These are phyloP conservation scores for Cardamine chenopodiifolia DNA, from an alignment of 345 rosid species.

Conservation along the genomic window DNA sequence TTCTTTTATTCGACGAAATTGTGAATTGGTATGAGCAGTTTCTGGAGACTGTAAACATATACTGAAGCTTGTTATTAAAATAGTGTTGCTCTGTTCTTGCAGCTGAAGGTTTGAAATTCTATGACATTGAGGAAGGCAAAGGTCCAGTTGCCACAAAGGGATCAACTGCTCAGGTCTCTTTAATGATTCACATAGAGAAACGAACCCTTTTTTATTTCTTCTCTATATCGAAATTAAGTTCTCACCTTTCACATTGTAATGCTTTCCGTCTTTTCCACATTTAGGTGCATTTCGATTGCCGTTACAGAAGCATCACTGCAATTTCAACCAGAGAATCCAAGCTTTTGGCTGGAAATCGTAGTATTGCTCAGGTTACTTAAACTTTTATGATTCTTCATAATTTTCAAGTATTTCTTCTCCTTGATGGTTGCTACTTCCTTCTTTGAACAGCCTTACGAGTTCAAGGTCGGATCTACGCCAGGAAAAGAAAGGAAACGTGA, in stretches of 20 bases:
- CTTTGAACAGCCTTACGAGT: slow-evolving; percentile 68
- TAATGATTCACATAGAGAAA: background rate
- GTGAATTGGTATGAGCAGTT: background rate
- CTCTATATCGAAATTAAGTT: background rate
- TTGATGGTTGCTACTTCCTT: slow-evolving; percentile 17
- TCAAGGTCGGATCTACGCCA: slow-evolving; percentile 80
- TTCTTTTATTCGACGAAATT: background rate
- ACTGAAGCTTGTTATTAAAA: slow-evolving; percentile 17
- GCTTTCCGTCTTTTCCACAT: background rate
- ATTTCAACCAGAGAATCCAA: slow-evolving; percentile 88
- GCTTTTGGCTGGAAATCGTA: slow-evolving; percentile 90
- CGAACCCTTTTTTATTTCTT: background rate
- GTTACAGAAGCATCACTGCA: slow-evolving; percentile 73
- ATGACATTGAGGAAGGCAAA: slow-evolving; percentile 81
- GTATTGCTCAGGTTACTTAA: slow-evolving; percentile 69
- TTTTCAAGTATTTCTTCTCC: background rate
- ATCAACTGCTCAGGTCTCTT: slow-evolving; percentile 69
- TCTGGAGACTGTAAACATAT: slow-evolving; percentile 4
- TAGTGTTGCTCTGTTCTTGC: slow-evolving; percentile 37
- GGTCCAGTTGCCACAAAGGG: slow-evolving; percentile 78
- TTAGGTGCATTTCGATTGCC: slow-evolving; percentile 90
- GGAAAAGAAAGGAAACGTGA: slow-evolving; percentile 91
- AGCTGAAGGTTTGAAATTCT: slow-evolving; percentile 85
- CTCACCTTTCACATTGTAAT: background rate
- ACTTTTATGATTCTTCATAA: background rate